Percentiles rank a stretch among this genome's conserved stretches.
phyloP scores from a whole-genome alignment of 116 monocot genomes.

The Cymodocea nodosa region DNA sequence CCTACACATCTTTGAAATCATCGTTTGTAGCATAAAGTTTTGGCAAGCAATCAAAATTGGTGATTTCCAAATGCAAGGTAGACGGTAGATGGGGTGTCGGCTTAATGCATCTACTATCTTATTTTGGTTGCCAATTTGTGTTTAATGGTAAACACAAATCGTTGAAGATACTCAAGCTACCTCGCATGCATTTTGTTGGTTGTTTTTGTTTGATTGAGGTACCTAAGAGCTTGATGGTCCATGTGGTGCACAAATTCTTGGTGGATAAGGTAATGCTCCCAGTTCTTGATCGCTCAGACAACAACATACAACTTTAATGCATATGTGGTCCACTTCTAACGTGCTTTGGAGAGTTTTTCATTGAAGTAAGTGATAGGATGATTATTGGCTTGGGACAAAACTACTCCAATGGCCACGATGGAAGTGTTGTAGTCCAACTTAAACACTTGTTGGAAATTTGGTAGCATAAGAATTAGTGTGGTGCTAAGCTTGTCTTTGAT shows the following conservation, averaged over 20 bases:
- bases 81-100: neutral
- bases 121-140: neutral
- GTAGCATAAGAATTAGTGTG: neutral
- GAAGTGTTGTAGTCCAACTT: slow-evolving; percentile 1
- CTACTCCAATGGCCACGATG: neutral
- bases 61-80: neutral
- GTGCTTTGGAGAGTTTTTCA: neutral
- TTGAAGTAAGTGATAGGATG: slow-evolving; percentile 1
- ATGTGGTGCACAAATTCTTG: neutral
- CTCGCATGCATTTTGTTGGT: neutral
- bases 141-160: neutral
- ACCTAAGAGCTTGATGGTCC: neutral
- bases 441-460: slow-evolving; percentile 2
- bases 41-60: slow-evolving; percentile 8
- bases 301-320: slow-evolving; percentile 1
- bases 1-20: neutral
- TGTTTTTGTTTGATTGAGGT: no score
- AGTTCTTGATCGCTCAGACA: neutral
- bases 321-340: neutral
- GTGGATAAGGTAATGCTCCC: neutral
- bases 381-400: neutral
- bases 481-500: neutral
- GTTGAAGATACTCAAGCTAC: neutral
- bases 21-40: slow-evolving; percentile 1
- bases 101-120: neutral